phyloP scores from a whole-genome alignment of 2,329 filamentous ascomycete species.

The Alternaria sp. region DNA sequence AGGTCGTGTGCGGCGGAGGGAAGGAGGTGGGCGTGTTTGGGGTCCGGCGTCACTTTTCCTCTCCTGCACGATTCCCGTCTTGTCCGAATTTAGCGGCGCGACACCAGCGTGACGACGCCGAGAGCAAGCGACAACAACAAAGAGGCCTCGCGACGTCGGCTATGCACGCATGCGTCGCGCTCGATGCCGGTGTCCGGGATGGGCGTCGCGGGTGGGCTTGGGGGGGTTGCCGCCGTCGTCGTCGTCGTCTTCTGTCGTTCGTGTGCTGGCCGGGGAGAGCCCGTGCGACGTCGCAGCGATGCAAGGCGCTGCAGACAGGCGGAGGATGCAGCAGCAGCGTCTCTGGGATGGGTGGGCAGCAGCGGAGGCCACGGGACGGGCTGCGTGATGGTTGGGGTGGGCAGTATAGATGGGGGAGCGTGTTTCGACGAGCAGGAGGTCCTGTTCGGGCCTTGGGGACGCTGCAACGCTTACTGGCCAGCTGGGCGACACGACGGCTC shows the following conservation, averaged over 20 bases:
- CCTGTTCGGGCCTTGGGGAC: slow-evolving; percentile 32
- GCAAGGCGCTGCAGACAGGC: slow-evolving; percentile 23
- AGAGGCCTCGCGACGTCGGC: slow-evolving; percentile 20
- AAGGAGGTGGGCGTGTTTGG: slow-evolving; percentile 24
- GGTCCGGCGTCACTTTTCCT: slow-evolving; percentile 36
- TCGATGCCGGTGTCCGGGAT: slow-evolving; percentile 13
- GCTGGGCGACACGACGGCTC: slow-evolving; percentile 16
- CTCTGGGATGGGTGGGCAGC: slow-evolving; percentile 12
- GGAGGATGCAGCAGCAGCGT: slow-evolving; percentile 23
- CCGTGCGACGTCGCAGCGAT: slow-evolving; percentile 40
- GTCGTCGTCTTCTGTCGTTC: slow-evolving; percentile 35
- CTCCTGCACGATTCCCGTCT: slow-evolving; percentile 32
- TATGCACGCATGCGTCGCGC: slow-evolving; percentile 38
- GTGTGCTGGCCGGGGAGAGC: slow-evolving; percentile 44
- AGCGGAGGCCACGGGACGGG: slow-evolving; percentile 20
- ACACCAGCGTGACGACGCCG: slow-evolving; percentile 35
- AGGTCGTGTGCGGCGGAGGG: slow-evolving; percentile 24
- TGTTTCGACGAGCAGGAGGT: slow-evolving; percentile 33
- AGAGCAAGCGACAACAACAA: slow-evolving; percentile 24
- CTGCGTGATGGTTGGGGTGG: slow-evolving; percentile 29
- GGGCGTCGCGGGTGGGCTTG: slow-evolving; percentile 1
- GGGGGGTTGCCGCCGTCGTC: slow-evolving; percentile 20
- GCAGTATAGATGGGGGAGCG: slow-evolving; percentile 23
- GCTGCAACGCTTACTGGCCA: slow-evolving; percentile 38
- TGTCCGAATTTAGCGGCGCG: slow-evolving; percentile 36